Conservation (phyloP, 805 yeast genomes). For the Wickerhamomyces hampshirensis region DNA sequence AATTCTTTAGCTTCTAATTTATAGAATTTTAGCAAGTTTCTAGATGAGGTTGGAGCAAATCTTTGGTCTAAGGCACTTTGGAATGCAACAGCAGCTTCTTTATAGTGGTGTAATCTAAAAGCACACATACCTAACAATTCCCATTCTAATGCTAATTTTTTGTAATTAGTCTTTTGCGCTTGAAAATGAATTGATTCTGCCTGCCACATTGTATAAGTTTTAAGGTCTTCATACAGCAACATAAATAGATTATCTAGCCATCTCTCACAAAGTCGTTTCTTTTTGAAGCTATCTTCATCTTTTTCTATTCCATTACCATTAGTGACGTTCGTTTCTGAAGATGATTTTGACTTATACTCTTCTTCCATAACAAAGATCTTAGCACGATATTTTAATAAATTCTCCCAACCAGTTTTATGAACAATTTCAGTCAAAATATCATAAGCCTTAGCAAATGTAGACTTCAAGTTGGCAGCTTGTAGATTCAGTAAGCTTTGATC, state of each 20-base stretch:
- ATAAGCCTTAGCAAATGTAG: conserved; percentile 54
- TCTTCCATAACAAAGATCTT: conserved; percentile 66
- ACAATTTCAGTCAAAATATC: conserved; percentile 60
- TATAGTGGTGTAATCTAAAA: conserved; percentile 74
- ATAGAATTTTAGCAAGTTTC: conserved; percentile 67
- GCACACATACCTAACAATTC: conserved; percentile 87
- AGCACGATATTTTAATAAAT: conserved; percentile 51
- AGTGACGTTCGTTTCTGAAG: conserved; percentile 9
- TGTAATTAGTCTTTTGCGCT: conserved; percentile 77
- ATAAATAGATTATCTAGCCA: conserved; percentile 71
- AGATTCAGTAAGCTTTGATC: conserved; percentile 57
- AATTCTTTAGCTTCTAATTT: conserved; percentile 38
- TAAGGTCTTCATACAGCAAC: conserved; percentile 66
- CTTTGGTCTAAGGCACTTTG: conserved; percentile 63
- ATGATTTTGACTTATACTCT: conserved; percentile 41
- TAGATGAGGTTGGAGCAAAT: conserved; percentile 76
- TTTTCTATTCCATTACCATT: conserved; percentile 4
- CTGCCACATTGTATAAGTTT: conserved; percentile 88
- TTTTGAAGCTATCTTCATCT: conserved; percentile 42
- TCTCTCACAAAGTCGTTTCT: conserved; percentile 65
- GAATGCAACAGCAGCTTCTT: conserved; percentile 86
- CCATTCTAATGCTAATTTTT: conserved; percentile 84
- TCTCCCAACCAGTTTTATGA: conserved; percentile 71
- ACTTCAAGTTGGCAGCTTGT: conserved; percentile 65
- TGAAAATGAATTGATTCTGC: conserved; percentile 86